Evolutionary conservation across 768 basidiomycete species (phyloP).

Genomic region (Lepiota subincarnata): DNA sequence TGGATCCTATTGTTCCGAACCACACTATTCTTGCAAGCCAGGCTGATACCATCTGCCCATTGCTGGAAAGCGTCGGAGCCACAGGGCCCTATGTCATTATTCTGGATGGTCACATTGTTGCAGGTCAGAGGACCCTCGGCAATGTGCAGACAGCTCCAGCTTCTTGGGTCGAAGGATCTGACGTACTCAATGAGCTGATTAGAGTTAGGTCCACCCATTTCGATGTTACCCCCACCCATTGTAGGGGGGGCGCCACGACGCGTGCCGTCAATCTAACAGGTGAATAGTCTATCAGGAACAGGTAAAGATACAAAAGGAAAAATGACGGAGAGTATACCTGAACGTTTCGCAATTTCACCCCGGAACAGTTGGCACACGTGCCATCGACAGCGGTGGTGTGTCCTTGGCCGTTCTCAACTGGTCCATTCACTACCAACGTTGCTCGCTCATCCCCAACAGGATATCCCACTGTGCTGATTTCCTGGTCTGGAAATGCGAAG

Average conservation of each 20-base stretch:
- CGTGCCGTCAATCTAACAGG: conserved; percentile 67
- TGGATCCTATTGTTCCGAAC: conserved; percentile 68
- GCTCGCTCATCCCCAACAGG: conserved; percentile 67
- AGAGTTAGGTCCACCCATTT: conserved; percentile 75
- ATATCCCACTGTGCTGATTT: conserved; percentile 78
- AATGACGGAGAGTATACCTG: conserved; percentile 41
- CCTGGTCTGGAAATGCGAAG: conserved; percentile 66
- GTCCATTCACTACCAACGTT: conserved; percentile 63
- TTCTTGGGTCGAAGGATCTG: conserved; percentile 67
- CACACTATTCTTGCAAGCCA: conserved; percentile 59
- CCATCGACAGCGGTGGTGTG: conserved; percentile 75
- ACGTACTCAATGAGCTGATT: conserved; percentile 77
- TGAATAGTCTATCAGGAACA: background rate
- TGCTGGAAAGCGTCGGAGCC: conserved; percentile 59
- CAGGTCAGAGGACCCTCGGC: conserved; percentile 66
- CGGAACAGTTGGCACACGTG: conserved; percentile 53
- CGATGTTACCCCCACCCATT: conserved; percentile 72
- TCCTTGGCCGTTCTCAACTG: conserved; percentile 54
- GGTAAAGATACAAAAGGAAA: background rate
- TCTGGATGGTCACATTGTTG: conserved; percentile 59
- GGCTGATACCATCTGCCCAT: conserved; percentile 83
- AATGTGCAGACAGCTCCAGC: conserved; percentile 83
- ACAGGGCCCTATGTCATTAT: conserved; percentile 82
- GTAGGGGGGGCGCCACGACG: conserved; percentile 50
- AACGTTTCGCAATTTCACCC: conserved; percentile 64